Evolutionary conservation across 2,329 filamentous ascomycete species (phyloP).

Genomic region (Chaetomiaceae sp.): DNA sequence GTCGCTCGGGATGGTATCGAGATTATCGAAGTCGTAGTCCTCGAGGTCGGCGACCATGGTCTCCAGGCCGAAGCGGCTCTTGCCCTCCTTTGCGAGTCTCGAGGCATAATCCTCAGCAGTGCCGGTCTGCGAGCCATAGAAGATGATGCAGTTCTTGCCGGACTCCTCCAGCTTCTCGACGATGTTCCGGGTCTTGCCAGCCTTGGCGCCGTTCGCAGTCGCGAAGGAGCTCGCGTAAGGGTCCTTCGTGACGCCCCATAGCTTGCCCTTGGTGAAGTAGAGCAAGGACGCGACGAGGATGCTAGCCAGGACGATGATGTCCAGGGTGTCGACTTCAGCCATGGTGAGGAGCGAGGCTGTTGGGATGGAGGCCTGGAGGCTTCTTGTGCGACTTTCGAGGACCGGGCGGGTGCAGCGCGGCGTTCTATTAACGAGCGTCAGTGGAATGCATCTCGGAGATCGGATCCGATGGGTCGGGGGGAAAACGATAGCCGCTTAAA

Average conservation of each 20-base stretch:
- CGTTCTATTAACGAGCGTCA: background rate
- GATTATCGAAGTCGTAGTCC: slow-evolving; percentile 93
- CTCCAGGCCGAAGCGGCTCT: slow-evolving; percentile 90
- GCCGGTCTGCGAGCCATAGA: slow-evolving; percentile 97
- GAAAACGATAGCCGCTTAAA: slow-evolving; percentile 17
- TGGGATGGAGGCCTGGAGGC: background rate
- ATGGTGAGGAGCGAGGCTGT: slow-evolving; percentile 42
- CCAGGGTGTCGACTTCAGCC: slow-evolving; percentile 94
- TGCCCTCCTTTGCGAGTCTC: slow-evolving; percentile 91
- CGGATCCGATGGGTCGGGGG: slow-evolving; percentile 9
- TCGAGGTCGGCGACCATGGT: slow-evolving; percentile 98
- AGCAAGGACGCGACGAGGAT: slow-evolving; percentile 83
- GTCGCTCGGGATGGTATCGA: slow-evolving; percentile 81
- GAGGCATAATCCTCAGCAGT: slow-evolving; percentile 98
- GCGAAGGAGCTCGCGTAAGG: slow-evolving; percentile 74
- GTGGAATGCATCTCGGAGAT: too few species aligned
- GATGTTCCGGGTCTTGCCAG: slow-evolving; percentile 84
- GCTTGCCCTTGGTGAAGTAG: slow-evolving; percentile 96
- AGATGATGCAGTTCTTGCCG: slow-evolving; percentile 95
- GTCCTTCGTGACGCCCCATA: slow-evolving; percentile 85
- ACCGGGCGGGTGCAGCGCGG: slow-evolving; percentile 6
- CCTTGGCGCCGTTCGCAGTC: slow-evolving; percentile 63
- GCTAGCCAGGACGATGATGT: slow-evolving; percentile 81
- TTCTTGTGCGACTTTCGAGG: background rate
- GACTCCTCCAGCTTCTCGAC: slow-evolving; percentile 93